Evolutionary conservation across 805 yeast species (phyloP).

Genomic region (Candida glaebosa): DNA sequence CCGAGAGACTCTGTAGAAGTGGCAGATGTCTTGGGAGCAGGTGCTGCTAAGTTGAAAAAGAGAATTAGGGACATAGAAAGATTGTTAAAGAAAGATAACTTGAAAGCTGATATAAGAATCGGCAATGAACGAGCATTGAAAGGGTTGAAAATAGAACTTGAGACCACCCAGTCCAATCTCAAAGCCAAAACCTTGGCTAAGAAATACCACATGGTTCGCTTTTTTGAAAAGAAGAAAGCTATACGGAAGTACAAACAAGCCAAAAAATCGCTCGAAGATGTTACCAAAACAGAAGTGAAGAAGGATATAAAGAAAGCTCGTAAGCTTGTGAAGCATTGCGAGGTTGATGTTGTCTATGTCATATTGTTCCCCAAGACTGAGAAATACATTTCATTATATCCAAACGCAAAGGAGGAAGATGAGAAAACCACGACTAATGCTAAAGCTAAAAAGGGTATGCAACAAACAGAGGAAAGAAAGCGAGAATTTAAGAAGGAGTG

Average conservation of each 20-base stretch:
- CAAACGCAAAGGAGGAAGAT: conserved; percentile 35
- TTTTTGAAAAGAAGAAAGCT: conserved; percentile 88
- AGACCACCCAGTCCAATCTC: conserved; percentile 40
- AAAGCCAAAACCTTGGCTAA: conserved; percentile 53
- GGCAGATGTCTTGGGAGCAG: conserved; percentile 28
- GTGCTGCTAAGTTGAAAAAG: conserved; percentile 63
- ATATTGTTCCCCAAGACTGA: conserved; percentile 73
- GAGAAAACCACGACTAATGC: conserved; percentile 19
- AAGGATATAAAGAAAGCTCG: conserved; percentile 43
- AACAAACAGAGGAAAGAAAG: conserved; percentile 41
- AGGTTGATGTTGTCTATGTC: conserved; percentile 71
- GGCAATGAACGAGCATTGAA: conserved; percentile 75
- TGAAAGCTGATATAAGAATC: conserved; percentile 61
- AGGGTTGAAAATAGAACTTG: conserved; percentile 59
- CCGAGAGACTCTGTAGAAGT: conserved; percentile 22
- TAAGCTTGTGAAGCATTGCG: conserved; percentile 51
- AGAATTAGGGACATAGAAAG: conserved; percentile 85
- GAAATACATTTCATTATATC: conserved; percentile 78
- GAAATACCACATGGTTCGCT: conserved; percentile 90
- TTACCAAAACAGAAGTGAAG: conserved; percentile 28
- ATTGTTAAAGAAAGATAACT: conserved; percentile 45
- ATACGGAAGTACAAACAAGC: conserved; percentile 61
- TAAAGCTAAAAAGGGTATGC: conserved; percentile 40
- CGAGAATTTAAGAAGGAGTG: conserved; percentile 47
- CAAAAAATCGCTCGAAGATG: conserved; percentile 33